Evolutionary conservation across 2,329 filamentous ascomycete species (phyloP), one percentile per base, ranked within the genome.

Genomic region (Epichloe coenophiala): DNA sequence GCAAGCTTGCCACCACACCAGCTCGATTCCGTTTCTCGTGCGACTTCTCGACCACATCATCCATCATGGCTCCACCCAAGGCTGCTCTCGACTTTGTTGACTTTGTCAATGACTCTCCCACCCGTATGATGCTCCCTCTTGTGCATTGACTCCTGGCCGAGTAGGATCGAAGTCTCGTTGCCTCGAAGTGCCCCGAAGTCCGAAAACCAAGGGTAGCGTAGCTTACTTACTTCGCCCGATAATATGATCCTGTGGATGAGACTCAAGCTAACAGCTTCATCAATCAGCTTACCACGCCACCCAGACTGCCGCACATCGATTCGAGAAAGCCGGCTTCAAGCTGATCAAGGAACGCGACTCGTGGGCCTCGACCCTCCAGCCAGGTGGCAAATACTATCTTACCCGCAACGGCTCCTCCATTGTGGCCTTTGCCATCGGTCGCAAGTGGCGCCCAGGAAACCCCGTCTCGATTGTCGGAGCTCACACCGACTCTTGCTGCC

Each of bases 311-410:
- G 84, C 84, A 60, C 70, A 81, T 56, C 83, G 86, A 50, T 78
- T 98, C 49, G 78, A 85, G 59, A 80, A 84, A 59, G 90, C 88
- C 47, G 90, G 91, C 53, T 98, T 97, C 75, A 77, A 80, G 60
- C 80, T 85, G 60, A 87, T 98, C 70, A 87, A 83, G 74, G 91
- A 97, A 70, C 86, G 87, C 60, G 88, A 96, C 63, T 82, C 86
- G 45, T 97, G 93, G 91, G 78, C 84, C 13, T 81, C 84, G 1
- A 80, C 77, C 44, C 78, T 95, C 55, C 78, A 81, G 51, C 88
- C 89, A 21, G 90, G 91, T 55, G 90, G 91, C 56, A 96, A 94
- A 70, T 97, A 97, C 75, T 96, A 90, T 71, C 80, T 96, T 61
- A 97, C 91, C 45, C 85, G 91, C 57, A 97, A 97, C 71, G 84